These are phyloP conservation scores for Penicillium hesseltinei DNA, from an alignment of 2,329 filamentous ascomycete species.

Conservation along the genomic window DNA sequence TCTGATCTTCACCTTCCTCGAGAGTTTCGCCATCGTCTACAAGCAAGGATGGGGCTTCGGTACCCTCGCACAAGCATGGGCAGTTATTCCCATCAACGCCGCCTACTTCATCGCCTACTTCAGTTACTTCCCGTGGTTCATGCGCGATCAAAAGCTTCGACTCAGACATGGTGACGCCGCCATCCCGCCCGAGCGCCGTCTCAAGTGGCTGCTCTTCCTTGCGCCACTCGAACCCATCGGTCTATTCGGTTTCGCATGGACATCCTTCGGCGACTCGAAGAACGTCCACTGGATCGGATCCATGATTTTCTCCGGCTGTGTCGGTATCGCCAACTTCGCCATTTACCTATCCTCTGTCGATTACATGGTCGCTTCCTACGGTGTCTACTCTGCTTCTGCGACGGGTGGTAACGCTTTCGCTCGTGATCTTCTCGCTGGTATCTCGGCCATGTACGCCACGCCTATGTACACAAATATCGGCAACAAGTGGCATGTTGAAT, in stretches of 20 bases:
- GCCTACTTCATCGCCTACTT: slow-evolving; percentile 65
- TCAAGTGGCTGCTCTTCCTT: slow-evolving; percentile 64
- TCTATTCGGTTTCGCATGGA: slow-evolving; percentile 67
- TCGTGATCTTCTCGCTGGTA: slow-evolving; percentile 69
- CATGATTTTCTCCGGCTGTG: slow-evolving; percentile 62
- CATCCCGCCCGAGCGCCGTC: slow-evolving; percentile 61
- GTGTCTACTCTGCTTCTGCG: slow-evolving; percentile 68
- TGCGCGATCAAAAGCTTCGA: slow-evolving; percentile 38
- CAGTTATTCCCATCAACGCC: slow-evolving; percentile 65
- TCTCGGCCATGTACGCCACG: slow-evolving; percentile 64
- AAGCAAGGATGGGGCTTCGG: slow-evolving; percentile 59
- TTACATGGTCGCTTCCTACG: slow-evolving; percentile 73
- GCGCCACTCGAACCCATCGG: slow-evolving; percentile 63
- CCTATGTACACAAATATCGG: slow-evolving; percentile 62
- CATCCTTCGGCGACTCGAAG: slow-evolving; percentile 60
- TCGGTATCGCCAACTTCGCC: slow-evolving; percentile 69
- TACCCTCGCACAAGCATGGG: slow-evolving; percentile 56
- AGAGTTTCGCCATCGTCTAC: slow-evolving; percentile 57
- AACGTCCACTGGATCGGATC: slow-evolving; percentile 65
- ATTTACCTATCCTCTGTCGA: slow-evolving; percentile 74
- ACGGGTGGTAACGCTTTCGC: slow-evolving; percentile 73
- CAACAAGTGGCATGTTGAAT: slow-evolving; percentile 52
- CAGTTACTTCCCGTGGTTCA: slow-evolving; percentile 53
- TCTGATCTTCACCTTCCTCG: slow-evolving; percentile 63
- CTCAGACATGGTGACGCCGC: slow-evolving; percentile 48